phyloP scores from a whole-genome alignment of 495 filamentous ascomycete species.

The Podospora conica region DNA sequence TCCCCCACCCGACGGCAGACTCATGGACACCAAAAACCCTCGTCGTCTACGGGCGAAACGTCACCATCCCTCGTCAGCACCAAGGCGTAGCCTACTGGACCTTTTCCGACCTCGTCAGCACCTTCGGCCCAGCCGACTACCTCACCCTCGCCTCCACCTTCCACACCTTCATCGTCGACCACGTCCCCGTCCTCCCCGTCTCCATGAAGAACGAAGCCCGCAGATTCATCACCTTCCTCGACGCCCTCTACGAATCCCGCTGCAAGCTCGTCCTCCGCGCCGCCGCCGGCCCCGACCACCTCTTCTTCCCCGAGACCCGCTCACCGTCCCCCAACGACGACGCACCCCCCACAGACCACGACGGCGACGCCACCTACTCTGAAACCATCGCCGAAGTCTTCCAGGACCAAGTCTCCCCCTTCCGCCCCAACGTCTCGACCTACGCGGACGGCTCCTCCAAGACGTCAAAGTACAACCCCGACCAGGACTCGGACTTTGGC shows the following conservation, averaged over 20 bases:
- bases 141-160: slow-evolving; percentile 62
- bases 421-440: slow-evolving; percentile 63
- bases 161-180: slow-evolving; percentile 59
- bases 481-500: slow-evolving; percentile 44
- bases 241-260: slow-evolving; percentile 63
- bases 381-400: slow-evolving; percentile 67
- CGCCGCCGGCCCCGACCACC: slow-evolving; percentile 52
- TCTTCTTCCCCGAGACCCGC: slow-evolving; percentile 61
- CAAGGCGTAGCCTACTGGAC: slow-evolving; percentile 48
- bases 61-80: slow-evolving; percentile 46
- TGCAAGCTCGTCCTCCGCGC: slow-evolving; percentile 58
- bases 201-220: slow-evolving; percentile 65
- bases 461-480: slow-evolving; percentile 38
- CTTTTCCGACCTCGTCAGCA: slow-evolving; percentile 53
- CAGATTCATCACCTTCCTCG: slow-evolving; percentile 63
- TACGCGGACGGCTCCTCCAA: slow-evolving; percentile 37
- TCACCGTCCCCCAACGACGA: not conserved
- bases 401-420: slow-evolving; percentile 62
- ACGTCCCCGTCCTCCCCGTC: slow-evolving; percentile 51
- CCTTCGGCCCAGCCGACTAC: slow-evolving; percentile 66
- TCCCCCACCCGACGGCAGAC: slow-evolving; percentile 2
- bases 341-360: not conserved
- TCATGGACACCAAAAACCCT: slow-evolving; percentile 46
- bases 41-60: slow-evolving; percentile 53
- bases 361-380: slow-evolving; percentile 50